Evolutionary conservation across 441 rosid species (phyloP), one percentile per base, ranked within the genome.

Genomic region (Brassica hybrid): DNA sequence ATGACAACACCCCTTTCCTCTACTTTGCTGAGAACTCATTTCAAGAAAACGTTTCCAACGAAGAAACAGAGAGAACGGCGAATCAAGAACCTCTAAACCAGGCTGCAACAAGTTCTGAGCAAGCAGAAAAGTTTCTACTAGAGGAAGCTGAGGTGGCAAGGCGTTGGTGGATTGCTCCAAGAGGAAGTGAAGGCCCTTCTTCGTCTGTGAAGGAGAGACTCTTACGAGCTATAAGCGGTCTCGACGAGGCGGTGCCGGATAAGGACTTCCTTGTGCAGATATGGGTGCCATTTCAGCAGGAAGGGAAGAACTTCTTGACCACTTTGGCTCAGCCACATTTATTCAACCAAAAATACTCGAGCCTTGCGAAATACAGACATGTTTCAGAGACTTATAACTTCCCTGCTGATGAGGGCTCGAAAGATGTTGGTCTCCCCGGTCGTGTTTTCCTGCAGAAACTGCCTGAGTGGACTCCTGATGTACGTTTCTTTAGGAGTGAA

Each of bases 401-500:
- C 62, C 83, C 91, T 2, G 87, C 89, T 3, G 98, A 91, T 50
- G 87, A 79, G 67, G 90, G 81, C 65, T 83, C 88, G 0, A 82
- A 82, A 57, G 89, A 87, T 17, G 78, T 80, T 5, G 96, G 98
- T 80, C 81, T 93, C 81, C 98, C 94, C 0, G 94, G 94, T 73
- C 88, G 96, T 32, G 98, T 91, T 38, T 93, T 78, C 85, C 72
- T 86, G 73, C 84, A 75, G 69, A 88, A 86, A 82, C 69, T 91
- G 75, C 96, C 98, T 8, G 98, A 93, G 79, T 91, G 93, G 93
- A 93, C 94, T 17, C 96, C 94, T 74, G 96, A 93, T 86, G 98
- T 91, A 76, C 89, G 92, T 56, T 88, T 84, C 84, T 93, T 93
- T 72, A 78, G 79, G 71, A 82, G 82, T 3, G 87, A 88, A 60